Evolutionary conservation across 176 grass and related monocot genomes (phyloP).

Genomic region (Typha latifolia): DNA sequence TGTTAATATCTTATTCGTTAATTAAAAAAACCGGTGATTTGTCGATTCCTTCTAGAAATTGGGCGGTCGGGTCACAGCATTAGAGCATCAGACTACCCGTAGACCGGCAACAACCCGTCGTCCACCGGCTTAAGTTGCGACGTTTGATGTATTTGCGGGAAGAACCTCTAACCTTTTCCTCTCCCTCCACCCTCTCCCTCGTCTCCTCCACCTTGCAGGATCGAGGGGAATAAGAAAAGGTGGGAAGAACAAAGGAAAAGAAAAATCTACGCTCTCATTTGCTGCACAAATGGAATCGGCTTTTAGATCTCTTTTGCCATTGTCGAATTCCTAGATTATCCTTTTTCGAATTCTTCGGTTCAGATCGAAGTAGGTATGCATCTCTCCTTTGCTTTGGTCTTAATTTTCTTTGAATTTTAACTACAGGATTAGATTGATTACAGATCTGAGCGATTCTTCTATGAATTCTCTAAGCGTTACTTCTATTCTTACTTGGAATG

Average conservation of each 20-base stretch:
- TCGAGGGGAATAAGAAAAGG: neutral
- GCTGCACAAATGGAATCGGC: neutral
- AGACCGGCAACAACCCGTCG: conserved; percentile 30
- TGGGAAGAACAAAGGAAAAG: neutral
- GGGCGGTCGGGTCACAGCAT: neutral
- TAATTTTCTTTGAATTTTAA: neutral
- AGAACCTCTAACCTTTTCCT: conserved; percentile 27
- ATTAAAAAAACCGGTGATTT: too few species aligned
- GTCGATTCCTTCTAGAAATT: too few species aligned
- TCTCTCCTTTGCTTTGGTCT: neutral
- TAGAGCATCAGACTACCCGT: neutral
- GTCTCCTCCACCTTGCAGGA: conserved; percentile 2
- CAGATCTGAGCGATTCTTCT: conserved; percentile 28
- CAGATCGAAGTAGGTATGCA: neutral
- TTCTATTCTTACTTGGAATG: conserved; percentile 1
- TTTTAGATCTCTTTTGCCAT: neutral
- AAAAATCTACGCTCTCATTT: too few species aligned
- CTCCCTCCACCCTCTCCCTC: conserved; percentile 11
- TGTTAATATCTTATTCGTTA: too few species aligned
- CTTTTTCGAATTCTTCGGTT: neutral
- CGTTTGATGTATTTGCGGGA: too few species aligned
- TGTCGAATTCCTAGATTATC: neutral
- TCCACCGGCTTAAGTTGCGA: neutral
- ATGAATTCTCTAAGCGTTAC: neutral
- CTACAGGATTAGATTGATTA: neutral